Evolutionary conservation across 129 eudicot genomes (phyloP).

Genomic region (Apium graveolens): DNA sequence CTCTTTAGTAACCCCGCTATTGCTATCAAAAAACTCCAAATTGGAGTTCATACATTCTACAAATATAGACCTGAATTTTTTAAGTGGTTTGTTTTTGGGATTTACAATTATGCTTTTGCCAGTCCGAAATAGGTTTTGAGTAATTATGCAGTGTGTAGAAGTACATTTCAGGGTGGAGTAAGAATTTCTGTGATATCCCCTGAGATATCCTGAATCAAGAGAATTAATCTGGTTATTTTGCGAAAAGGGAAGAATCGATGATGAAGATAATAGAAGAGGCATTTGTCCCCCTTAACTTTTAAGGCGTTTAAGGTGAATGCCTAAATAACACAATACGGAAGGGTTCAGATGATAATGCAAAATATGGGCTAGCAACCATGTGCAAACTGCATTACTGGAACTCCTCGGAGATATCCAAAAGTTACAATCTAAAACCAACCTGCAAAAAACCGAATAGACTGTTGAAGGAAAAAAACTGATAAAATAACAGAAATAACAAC

Average conservation of each 20-base stretch:
- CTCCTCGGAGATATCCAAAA: background rate
- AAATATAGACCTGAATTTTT: constrained; percentile 3
- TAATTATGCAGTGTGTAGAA: constrained; percentile 4
- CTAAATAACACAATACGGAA: background rate
- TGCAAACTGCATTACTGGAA: background rate
- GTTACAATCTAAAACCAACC: background rate
- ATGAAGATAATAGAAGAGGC: constrained; percentile 33
- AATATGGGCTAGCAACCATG: background rate
- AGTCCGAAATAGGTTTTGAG: background rate
- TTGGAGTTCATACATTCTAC: constrained; percentile 30
- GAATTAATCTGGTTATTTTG: constrained; percentile 18
- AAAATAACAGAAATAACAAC: background rate
- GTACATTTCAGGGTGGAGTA: constrained; percentile 8
- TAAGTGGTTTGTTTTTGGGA: constrained; percentile 19
- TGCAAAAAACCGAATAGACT: constrained; percentile 5
- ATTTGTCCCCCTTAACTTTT: constrained; percentile 5
- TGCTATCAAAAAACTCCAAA: constrained; percentile 22
- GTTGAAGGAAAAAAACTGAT: background rate
- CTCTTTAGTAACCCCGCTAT: constrained; percentile 23
- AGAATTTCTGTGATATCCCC: constrained; percentile 9
- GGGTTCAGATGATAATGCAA: background rate
- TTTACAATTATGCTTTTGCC: constrained; percentile 7
- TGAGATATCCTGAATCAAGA: constrained; percentile 9
- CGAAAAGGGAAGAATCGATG: constrained; percentile 19
- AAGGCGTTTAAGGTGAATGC: background rate